Evolutionary conservation across 345 rosid genomes (phyloP), one percentile per base, ranked within the genome.

Genomic region (Citrus unshiu): DNA sequence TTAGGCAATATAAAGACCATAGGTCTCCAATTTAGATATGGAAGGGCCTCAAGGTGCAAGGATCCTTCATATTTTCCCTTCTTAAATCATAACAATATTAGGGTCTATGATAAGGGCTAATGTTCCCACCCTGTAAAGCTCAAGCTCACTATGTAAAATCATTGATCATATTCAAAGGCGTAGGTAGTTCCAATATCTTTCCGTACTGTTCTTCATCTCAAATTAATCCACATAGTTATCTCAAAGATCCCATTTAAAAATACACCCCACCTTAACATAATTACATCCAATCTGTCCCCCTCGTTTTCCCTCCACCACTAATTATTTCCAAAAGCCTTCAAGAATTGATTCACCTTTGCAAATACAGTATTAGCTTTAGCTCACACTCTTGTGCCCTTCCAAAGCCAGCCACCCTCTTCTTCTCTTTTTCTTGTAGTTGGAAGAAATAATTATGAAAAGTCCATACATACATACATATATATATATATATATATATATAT

Each of bases 91-190:
- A 46, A 3, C 4, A 46, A 13, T 43, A 43, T 25, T 43, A 25
- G 34, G 22, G 35, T 69, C 34, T 25, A 40, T 1, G 10, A 5
- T 12, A 5, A 43, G 73, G n/a, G 32, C 22, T 25, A 16, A 68
- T 3, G 68, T 24, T 64, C 62, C 71, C 78, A 64, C 32, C 34
- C 78, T 49, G 78, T 49, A 76, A 76, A 49, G 25, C 78, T 66
- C 46, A 34, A 64, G 25, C 78, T 66, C 30, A 54, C 32, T 5
- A 34, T 9, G 37, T 35, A 35, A 66, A 35, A 66, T 66, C 70
- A 35, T 35, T 49, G 51, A 75, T 75, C 43, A 75, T 39, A 62
- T 46, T 46, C 51, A 46, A 10, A 12, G 51, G 5, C 16, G 14
- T 13, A 46, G 51, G 16, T 46, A 27, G 61, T 46, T 66, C 34